These are phyloP conservation scores for Suillus tomentosus DNA, from an alignment of 768 basidiomycete species.

Conservation along the genomic window DNA sequence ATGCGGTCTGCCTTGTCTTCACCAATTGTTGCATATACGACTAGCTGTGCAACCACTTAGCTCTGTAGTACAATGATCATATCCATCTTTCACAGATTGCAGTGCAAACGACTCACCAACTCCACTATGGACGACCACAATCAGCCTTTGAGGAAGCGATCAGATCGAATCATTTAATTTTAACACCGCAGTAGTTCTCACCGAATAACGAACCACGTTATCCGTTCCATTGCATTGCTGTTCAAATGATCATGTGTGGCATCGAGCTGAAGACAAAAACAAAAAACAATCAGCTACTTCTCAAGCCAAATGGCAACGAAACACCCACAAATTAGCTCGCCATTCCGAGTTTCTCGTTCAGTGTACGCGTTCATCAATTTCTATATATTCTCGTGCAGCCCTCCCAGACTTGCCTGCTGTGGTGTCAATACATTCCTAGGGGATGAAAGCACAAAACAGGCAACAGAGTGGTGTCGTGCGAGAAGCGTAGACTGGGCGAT, in stretches of 20 bases:
- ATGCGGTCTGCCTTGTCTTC: slow-evolving; percentile 13
- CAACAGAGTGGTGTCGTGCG: slow-evolving; percentile 80
- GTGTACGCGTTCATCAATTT: slow-evolving; percentile 81
- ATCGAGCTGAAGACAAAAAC: slow-evolving; percentile 56
- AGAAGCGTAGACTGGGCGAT: slow-evolving; percentile 93
- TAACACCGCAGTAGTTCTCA: slow-evolving; percentile 35
- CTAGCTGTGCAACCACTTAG: slow-evolving; percentile 76
- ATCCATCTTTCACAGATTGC: neutral
- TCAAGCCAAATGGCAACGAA: slow-evolving; percentile 2
- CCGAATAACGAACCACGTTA: slow-evolving; percentile 82
- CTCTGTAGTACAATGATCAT: slow-evolving; percentile 49
- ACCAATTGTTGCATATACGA: slow-evolving; percentile 62
- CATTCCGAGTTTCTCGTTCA: slow-evolving; percentile 87
- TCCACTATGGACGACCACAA: slow-evolving; percentile 89
- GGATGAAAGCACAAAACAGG: slow-evolving; percentile 76
- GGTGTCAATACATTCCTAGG: slow-evolving; percentile 81
- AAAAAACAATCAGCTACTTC: neutral
- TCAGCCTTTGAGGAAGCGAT: slow-evolving; percentile 59
- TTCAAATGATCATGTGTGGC: slow-evolving; percentile 94
- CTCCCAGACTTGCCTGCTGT: slow-evolving; percentile 81
- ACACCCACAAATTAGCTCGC: slow-evolving; percentile 87
- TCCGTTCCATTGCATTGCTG: slow-evolving; percentile 85
- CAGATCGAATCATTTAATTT: slow-evolving; percentile 11
- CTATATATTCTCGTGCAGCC: slow-evolving; percentile 94
- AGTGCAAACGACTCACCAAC: slow-evolving; percentile 48